Percentiles rank a stretch among this genome's conserved stretches.
Evolutionary conservation across 768 basidiomycete genomes (phyloP).

Genomic region (Coprinellus micaceus): DNA sequence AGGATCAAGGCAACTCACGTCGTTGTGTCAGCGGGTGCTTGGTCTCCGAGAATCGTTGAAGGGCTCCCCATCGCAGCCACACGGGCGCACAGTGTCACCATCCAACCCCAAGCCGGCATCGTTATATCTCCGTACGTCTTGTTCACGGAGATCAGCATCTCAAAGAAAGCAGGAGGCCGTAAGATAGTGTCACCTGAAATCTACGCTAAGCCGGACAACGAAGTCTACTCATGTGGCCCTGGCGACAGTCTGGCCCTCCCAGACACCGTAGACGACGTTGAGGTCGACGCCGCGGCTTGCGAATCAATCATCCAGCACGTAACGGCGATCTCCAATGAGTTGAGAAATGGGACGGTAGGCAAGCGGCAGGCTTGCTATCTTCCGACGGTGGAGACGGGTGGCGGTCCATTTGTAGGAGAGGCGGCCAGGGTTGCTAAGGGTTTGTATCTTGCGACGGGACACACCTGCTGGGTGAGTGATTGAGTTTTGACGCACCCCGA

Average conservation of each 20-base stretch:
- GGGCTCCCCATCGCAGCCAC: conserved; percentile 56
- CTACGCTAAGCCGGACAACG: conserved; percentile 65
- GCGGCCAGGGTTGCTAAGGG: conserved; percentile 54
- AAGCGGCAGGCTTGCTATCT: conserved; percentile 72
- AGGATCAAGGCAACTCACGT: conserved; percentile 62
- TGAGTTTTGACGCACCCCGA: not conserved
- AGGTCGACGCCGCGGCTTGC: conserved; percentile 54
- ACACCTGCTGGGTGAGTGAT: conserved; percentile 69
- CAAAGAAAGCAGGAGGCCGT: conserved; percentile 12
- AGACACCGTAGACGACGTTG: conserved; percentile 66
- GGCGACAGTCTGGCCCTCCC: conserved; percentile 70
- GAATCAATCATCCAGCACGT: conserved; percentile 54
- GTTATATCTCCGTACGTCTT: conserved; percentile 71
- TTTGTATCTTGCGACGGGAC: conserved; percentile 70
- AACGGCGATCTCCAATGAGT: conserved; percentile 53
- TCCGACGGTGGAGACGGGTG: conserved; percentile 54
- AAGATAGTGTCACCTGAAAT: conserved; percentile 54
- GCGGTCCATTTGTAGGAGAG: conserved; percentile 72
- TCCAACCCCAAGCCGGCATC: conserved; percentile 42
- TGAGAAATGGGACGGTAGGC: conserved; percentile 51
- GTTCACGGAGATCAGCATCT: conserved; percentile 68
- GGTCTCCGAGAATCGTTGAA: conserved; percentile 65
- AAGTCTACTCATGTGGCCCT: conserved; percentile 76
- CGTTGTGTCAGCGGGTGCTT: conserved; percentile 81
- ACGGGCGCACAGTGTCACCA: conserved; percentile 72